Percentiles rank a stretch among this genome's conserved stretches.
These are phyloP conservation scores for Lathyrus tuberosus DNA, from an alignment of 306 rosid species.

Conservation along the genomic window DNA sequence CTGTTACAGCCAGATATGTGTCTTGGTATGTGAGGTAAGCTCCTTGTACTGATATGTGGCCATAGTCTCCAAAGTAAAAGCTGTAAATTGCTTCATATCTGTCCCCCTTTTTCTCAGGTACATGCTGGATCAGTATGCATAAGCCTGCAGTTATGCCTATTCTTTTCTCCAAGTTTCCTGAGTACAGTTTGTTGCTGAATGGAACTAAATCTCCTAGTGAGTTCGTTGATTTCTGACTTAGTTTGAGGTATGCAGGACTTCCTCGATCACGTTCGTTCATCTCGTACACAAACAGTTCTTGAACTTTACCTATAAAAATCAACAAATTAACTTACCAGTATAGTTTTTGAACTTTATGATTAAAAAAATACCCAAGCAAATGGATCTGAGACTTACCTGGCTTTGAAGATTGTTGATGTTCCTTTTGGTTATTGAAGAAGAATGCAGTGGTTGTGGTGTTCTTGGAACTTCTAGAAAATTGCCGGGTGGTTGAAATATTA, in stretches of 20 bases:
- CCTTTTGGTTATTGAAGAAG: slow-evolving; percentile 53
- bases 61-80: slow-evolving; percentile 80
- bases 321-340: slow-evolving; percentile 14
- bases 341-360: background rate
- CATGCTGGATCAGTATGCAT: slow-evolving; percentile 59
- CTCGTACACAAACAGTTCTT: slow-evolving; percentile 76
- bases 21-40: slow-evolving; percentile 67
- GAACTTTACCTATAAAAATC: slow-evolving; percentile 54
- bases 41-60: slow-evolving; percentile 70
- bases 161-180: slow-evolving; percentile 78
- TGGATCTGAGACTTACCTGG: slow-evolving; percentile 47
- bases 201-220: slow-evolving; percentile 82
- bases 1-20: slow-evolving; percentile 61
- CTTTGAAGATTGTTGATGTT: slow-evolving; percentile 42
- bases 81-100: slow-evolving; percentile 83
- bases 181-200: slow-evolving; percentile 82
- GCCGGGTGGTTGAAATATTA: slow-evolving; percentile 37
- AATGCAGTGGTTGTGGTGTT: slow-evolving; percentile 50
- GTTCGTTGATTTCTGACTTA: slow-evolving; percentile 58
- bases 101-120: slow-evolving; percentile 76
- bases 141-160: slow-evolving; percentile 78
- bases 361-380: background rate
- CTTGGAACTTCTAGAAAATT: slow-evolving; percentile 39
- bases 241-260: slow-evolving; percentile 78
- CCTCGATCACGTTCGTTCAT: slow-evolving; percentile 82